phyloP scores from a whole-genome alignment of 2,329 filamentous ascomycete genomes.

The Aureobasidium sp. region DNA sequence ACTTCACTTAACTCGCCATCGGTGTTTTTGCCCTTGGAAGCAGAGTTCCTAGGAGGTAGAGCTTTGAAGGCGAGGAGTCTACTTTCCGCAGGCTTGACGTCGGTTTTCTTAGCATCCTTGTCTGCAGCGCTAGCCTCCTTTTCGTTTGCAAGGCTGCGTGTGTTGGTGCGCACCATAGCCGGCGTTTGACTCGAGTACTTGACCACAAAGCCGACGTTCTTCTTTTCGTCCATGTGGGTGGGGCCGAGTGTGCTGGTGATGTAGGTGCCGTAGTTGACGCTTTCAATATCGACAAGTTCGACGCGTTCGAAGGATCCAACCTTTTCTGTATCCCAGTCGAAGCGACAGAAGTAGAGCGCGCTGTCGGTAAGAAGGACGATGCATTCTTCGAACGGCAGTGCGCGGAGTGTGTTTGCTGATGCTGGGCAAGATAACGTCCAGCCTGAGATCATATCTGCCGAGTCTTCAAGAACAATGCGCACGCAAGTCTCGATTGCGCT shows the following conservation, averaged over 20 bases:
- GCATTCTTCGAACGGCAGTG: conserved; percentile 74
- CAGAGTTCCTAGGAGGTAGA: conserved; percentile 42
- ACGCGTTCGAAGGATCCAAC: conserved; percentile 87
- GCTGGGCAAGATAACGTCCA: conserved; percentile 82
- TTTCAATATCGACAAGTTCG: conserved; percentile 63
- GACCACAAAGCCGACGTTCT: conserved; percentile 79
- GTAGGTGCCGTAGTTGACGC: conserved; percentile 75
- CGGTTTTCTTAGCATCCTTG: conserved; percentile 29
- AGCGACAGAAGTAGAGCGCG: conserved; percentile 80
- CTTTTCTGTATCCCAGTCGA: conserved; percentile 94
- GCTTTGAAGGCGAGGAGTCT: conserved; percentile 51
- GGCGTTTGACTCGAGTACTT: conserved; percentile 65
- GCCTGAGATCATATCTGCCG: conserved; percentile 82
- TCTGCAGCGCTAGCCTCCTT: conserved; percentile 37
- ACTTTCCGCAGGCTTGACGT: conserved; percentile 15
- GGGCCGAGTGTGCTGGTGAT: conserved; percentile 81
- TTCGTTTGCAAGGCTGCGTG: conserved; percentile 60
- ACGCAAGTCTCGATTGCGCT: conserved; percentile 84
- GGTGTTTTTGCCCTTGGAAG: conserved; percentile 22
- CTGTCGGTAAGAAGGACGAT: conserved; percentile 79
- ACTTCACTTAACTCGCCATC: conserved; percentile 37
- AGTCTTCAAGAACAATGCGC: conserved; percentile 73
- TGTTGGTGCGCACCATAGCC: conserved; percentile 75
- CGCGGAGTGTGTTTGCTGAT: conserved; percentile 58
- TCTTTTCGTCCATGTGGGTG: conserved; percentile 63